Evolutionary conservation across 306 rosid genomes (phyloP), one percentile per base, ranked within the genome.

Genomic region (Urtica urens): DNA sequence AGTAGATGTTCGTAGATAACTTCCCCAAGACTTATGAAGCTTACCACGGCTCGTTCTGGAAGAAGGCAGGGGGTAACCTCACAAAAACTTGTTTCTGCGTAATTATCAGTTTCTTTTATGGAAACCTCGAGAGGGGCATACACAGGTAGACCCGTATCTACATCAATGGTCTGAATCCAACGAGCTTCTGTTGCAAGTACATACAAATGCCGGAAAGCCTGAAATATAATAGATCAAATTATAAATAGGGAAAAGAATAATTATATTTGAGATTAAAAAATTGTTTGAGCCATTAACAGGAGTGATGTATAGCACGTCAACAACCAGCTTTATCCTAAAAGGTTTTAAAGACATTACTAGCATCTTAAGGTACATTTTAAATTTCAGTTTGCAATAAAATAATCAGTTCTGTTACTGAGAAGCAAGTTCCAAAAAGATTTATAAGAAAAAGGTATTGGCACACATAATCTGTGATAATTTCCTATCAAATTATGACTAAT

Each of bases 91-190:
- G 95, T 84, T 60, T 88, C 95, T 28, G 93, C 87, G 81, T 78
- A 81, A 77, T 81, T 81, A 42, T 81, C 93, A 58, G 95, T 84
- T 74, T 88, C 97, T 67, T 56, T 74, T 51, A 77, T 52, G 26
- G 95, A 83, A 59, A 84, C 78, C 61, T 84, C 90, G 59, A 88
- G 79, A 53, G 97, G 97, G 49, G 90, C 83, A 77, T 84, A 84
- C 54, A 81, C 97, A 9, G 97, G 93, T 57, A 88, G 61, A 68
- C 97, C 95, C 7, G 87, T 78, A 75, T 88, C 97, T 41, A 88
- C 97, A 62, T 88, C 97, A 64, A 84, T 93, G 10, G 97, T 88
- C 68, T 84, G 95, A 71, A 88, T 75, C 95, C 97, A 88, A 40
- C 97, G 82, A 23, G 97, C 93, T 79, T 88, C 97, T 0, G 93